Evolutionary conservation across 2,329 filamentous ascomycete species (phyloP).

Genomic region (Aspergillus alliaceus): DNA sequence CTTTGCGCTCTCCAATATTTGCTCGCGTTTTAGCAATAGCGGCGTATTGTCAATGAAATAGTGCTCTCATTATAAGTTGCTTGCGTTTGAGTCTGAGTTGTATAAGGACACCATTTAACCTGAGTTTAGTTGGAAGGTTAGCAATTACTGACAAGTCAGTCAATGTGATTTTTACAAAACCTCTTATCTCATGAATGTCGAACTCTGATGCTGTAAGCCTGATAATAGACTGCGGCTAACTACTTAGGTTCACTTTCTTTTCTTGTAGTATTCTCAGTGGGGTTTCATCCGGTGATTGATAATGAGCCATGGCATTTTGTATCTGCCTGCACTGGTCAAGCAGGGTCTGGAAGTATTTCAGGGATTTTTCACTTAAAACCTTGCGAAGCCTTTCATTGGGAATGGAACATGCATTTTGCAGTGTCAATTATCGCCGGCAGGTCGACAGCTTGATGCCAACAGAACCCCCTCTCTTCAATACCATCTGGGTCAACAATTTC

Average conservation of each 20-base stretch:
- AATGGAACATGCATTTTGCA: neutral
- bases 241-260: neutral
- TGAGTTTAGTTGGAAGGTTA: neutral
- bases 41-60: neutral
- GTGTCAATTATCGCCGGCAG: slow-evolving; percentile 6
- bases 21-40: neutral
- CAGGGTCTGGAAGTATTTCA: neutral
- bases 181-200: neutral
- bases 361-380: neutral
- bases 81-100: neutral
- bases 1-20: neutral
- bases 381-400: neutral
- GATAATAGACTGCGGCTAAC: neutral
- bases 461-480: slow-evolving; percentile 3
- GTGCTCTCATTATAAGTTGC: neutral
- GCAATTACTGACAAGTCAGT: neutral
- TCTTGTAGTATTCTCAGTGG: neutral
- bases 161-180: neutral
- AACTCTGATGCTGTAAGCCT: neutral
- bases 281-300: neutral
- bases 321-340: slow-evolving; percentile 4
- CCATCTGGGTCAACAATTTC: slow-evolving; percentile 7
- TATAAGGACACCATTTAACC: neutral
- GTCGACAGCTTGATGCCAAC: slow-evolving; percentile 9
- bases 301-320: slow-evolving; percentile 6